Evolutionary conservation across 2,329 filamentous ascomycete genomes (phyloP).

Genomic region (Fusarium nanum): DNA sequence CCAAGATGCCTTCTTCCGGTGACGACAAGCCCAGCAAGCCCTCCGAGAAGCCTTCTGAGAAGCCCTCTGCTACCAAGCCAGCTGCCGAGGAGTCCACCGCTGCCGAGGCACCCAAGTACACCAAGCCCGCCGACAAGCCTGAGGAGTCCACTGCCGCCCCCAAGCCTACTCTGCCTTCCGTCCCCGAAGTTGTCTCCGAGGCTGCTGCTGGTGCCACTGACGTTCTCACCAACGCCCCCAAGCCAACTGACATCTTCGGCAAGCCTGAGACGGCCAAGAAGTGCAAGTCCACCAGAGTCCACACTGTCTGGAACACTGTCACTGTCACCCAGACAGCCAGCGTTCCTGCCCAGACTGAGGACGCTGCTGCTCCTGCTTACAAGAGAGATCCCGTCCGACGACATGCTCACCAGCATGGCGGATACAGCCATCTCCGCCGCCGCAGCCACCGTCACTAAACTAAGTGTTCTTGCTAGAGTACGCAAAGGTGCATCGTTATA

Average conservation of each 20-base stretch:
- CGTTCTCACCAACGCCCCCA: constrained; percentile 18
- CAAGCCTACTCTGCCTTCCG: constrained; percentile 20
- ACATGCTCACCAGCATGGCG: constrained; percentile 53
- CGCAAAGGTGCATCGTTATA: constrained; percentile 16
- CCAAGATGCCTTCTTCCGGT: constrained; percentile 10
- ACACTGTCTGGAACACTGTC: constrained; percentile 60
- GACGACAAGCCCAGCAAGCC: constrained; percentile 26
- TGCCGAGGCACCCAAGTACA: constrained; percentile 17
- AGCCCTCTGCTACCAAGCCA: constrained; percentile 20
- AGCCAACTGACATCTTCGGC: constrained; percentile 33
- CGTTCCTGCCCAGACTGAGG: constrained; percentile 33
- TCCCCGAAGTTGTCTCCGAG: constrained; percentile 32
- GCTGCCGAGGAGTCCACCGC: constrained; percentile 25
- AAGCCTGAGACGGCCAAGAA: constrained; percentile 39
- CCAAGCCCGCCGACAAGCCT: constrained; percentile 17
- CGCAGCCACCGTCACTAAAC: constrained; percentile 48
- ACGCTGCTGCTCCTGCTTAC: constrained; percentile 22
- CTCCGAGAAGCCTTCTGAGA: constrained; percentile 5
- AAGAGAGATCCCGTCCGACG: constrained; percentile 49
- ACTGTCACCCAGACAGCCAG: constrained; percentile 54
- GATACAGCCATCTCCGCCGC: constrained; percentile 36
- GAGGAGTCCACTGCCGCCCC: constrained; percentile 14
- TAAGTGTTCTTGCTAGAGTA: background rate
- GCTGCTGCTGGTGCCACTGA: constrained; percentile 27
- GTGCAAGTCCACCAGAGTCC: constrained; percentile 45